Base-by-base conservation (phyloP, 2,329 filamentous ascomycete genomes). In the Exophiala phaeomuriformis region DNA sequence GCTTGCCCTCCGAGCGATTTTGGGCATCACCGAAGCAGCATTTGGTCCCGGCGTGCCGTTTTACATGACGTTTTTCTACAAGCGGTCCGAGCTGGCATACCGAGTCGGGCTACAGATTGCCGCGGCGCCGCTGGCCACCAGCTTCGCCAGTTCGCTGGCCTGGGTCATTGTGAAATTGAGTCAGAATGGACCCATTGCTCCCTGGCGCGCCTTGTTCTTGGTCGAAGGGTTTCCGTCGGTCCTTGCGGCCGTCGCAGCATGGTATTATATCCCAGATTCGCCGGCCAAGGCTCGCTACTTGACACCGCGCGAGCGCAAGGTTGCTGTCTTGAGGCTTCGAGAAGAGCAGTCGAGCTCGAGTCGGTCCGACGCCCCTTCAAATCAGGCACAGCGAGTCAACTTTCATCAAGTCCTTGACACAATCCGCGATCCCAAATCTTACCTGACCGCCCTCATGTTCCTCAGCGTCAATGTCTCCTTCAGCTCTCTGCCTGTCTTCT, bases 381-480 rank as follows among this genome's bases (percentile, higher is more conserved):
- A 19, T 2, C 19, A 19, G 19, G 1, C 19, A 19, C 1, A 50
- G 27, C 37, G 51, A 2, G 40, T 58, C 37, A 48, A 53, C 27
- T 28, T 56, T 48, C 43, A 54, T 37, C 47, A 57, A 30, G 43
- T 60, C 39, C 41, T 56, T 67, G 63, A 37, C 29, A 63, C 61
- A 36, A 27, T 63, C 12, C 50, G 45, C 35, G 85, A 89, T 68
- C 84, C 85, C 0, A 83, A 83, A 60, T 80, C 80, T 53, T 91
- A 88, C 72, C 75, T 91, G 40, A 86, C 86, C 3, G 85, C 88
- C 29, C 70, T 81, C 62, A 94, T 95, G 80, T 88, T 94, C 75
- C 90, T 94, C 74, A 82, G 85, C 68, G 83, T 86, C 65, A 95
- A 95, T 69, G 85, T 94, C 67, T 86, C 89, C 8, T 95, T 95